phyloP scores from a whole-genome alignment of 768 basidiomycete genomes.

The Pleurotus sapidus region DNA sequence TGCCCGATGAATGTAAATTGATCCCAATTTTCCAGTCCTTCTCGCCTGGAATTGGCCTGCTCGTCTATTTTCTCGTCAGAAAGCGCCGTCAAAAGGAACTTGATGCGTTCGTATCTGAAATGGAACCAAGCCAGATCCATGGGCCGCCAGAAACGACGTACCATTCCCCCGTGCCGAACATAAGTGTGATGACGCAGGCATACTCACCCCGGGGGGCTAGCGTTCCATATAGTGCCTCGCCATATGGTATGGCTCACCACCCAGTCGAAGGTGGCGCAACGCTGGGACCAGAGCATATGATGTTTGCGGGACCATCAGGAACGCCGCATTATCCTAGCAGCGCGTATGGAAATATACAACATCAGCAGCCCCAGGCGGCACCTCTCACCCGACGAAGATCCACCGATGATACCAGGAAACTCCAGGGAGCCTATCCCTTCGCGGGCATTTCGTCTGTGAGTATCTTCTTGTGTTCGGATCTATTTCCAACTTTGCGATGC shows the following conservation, averaged over 20 bases:
- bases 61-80: not conserved
- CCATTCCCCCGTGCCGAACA: not conserved
- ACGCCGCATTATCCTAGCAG: conserved; percentile 7
- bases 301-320: conserved; percentile 4
- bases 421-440: not conserved
- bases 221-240: conserved; percentile 2
- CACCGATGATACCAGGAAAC: not conserved
- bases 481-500: not conserved
- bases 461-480: not conserved
- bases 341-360: not conserved
- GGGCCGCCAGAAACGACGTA: not conserved
- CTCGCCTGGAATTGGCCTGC: not conserved
- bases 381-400: not conserved
- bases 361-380: not conserved
- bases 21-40: not conserved
- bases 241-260: not conserved
- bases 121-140: conserved; percentile 6
- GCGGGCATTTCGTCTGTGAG: not conserved
- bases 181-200: not conserved
- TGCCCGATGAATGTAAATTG: not conserved
- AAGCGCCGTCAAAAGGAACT: not conserved
- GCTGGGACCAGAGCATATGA: not conserved
- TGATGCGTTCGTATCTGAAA: conserved; percentile 1
- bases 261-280: not conserved
- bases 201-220: not conserved